Conservation (phyloP, 495 filamentous ascomycete genomes). For the Annulohypoxylon nitens region DNA sequence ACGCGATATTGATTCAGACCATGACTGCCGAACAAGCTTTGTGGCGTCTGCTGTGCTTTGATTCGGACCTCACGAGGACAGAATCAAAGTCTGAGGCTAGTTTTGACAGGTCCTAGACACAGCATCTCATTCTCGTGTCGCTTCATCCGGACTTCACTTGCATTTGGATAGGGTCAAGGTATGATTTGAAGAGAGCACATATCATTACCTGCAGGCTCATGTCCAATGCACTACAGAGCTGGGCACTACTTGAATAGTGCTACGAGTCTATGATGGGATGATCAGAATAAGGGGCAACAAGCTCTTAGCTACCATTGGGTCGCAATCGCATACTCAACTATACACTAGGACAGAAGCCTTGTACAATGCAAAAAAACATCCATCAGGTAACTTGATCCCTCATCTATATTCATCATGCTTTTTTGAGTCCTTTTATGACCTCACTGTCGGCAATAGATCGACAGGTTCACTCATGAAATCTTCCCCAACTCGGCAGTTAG, state of each 20-base stretch:
- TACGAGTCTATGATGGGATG: background rate
- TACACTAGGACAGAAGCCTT: slow-evolving; percentile 15
- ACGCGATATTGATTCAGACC: slow-evolving; percentile 40
- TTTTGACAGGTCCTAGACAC: slow-evolving; percentile 48
- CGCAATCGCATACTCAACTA: slow-evolving; percentile 18
- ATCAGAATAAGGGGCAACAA: background rate
- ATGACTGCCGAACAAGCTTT: slow-evolving; percentile 44
- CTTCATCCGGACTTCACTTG: slow-evolving; percentile 32
- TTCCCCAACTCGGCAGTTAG: slow-evolving; percentile 28
- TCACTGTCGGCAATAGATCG: slow-evolving; percentile 20
- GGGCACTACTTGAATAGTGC: slow-evolving; percentile 3
- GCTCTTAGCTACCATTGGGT: slow-evolving; percentile 3
- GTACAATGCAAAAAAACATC: slow-evolving; percentile 27
- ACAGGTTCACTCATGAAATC: slow-evolving; percentile 20
- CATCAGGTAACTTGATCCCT: background rate
- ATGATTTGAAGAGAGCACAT: slow-evolving; percentile 1
- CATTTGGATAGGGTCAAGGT: slow-evolving; percentile 4
- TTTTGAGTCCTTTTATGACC: background rate
- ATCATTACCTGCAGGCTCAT: slow-evolving; percentile 1
- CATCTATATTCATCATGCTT: background rate
- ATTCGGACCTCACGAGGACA: slow-evolving; percentile 35
- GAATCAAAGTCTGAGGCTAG: slow-evolving; percentile 44
- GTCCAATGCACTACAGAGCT: background rate
- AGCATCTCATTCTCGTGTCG: slow-evolving; percentile 35
- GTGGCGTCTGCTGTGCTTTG: slow-evolving; percentile 44